phyloP scores from a whole-genome alignment of 148 eudicot species.

The Camellia lanceoleosa region DNA sequence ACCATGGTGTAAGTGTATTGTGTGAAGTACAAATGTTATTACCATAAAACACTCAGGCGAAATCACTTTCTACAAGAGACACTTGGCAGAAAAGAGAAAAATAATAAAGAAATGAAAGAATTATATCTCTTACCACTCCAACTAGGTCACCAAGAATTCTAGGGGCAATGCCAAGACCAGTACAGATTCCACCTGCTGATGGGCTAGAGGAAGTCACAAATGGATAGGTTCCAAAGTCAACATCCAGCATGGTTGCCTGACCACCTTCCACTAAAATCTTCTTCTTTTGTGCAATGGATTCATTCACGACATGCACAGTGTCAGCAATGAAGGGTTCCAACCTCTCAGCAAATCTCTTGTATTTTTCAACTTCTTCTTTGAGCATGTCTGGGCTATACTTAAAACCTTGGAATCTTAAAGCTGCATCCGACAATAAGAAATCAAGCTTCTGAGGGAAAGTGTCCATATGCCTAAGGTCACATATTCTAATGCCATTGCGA shows the following conservation, averaged over 20 bases:
- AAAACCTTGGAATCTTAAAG: conserved; percentile 73
- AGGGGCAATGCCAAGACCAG: conserved; percentile 98
- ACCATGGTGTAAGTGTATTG: not conserved
- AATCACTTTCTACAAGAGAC: not conserved
- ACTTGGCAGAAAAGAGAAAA: not conserved
- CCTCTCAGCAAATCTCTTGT: conserved; percentile 89
- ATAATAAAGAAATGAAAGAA: conserved; percentile 6
- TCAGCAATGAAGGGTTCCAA: conserved; percentile 87
- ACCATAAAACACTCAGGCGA: too few relatives aligned
- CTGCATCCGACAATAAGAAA: conserved; percentile 72
- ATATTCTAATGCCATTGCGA: conserved; percentile 83
- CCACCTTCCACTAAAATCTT: conserved; percentile 96
- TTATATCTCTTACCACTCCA: conserved; percentile 72
- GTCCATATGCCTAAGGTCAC: conserved; percentile 95
- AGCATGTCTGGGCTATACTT: conserved; percentile 60
- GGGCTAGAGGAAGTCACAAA: conserved; percentile 98
- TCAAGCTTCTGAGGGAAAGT: conserved; percentile 87
- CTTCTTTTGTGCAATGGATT: conserved; percentile 61
- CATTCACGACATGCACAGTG: conserved; percentile 77
- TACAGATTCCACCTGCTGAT: conserved; percentile 97
- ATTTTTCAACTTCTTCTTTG: conserved; percentile 72
- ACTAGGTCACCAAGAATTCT: conserved; percentile 84
- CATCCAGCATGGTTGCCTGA: conserved; percentile 96
- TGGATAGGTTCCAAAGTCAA: conserved; percentile 98
- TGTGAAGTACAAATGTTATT: not conserved